phyloP scores from a whole-genome alignment of 495 filamentous ascomycete genomes.

The Annulohypoxylon bovei region DNA sequence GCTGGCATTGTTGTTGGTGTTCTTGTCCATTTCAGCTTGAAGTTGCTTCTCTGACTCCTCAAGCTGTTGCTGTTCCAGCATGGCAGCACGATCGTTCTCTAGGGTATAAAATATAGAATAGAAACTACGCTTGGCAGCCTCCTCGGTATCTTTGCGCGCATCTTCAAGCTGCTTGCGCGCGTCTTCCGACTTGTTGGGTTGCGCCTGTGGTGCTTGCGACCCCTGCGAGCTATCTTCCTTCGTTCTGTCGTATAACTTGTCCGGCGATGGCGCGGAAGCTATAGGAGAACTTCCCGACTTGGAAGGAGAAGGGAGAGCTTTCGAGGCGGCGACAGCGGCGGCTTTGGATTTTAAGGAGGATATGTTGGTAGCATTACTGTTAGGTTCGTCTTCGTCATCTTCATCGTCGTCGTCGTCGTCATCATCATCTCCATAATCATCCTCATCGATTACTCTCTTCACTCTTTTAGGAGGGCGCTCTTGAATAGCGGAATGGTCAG shows the following conservation, averaged over 20 bases:
- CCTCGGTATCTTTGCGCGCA: conserved; percentile 91
- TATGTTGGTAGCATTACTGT: conserved; percentile 45
- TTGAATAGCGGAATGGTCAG: conserved; percentile 58
- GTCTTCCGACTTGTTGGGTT: conserved; percentile 79
- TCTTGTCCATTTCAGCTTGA: conserved; percentile 89
- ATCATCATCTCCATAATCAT: conserved; percentile 86
- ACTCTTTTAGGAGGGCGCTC: conserved; percentile 61
- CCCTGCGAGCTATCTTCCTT: conserved; percentile 51
- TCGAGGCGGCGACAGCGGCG: conserved; percentile 55
- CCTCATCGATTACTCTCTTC: conserved; percentile 72
- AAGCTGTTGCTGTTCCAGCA: conserved; percentile 96
- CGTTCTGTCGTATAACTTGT: conserved; percentile 57
- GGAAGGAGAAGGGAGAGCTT: conserved; percentile 61
- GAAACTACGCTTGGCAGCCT: conserved; percentile 87
- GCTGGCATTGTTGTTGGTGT: conserved; percentile 57
- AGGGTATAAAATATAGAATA: conserved; percentile 93
- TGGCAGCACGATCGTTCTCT: conserved; percentile 92
- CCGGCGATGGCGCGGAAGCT: conserved; percentile 62
- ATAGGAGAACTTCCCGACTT: conserved; percentile 68
- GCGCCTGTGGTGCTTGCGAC: conserved; percentile 52
- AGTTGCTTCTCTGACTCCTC: conserved; percentile 96
- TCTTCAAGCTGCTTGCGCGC: conserved; percentile 92
- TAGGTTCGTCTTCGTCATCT: conserved; percentile 60
- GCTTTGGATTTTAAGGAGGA: conserved; percentile 72
- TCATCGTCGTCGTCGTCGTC: conserved; percentile 74